These are phyloP conservation scores for Arthrinium phaeospermum DNA, from an alignment of 2,329 filamentous ascomycete species.

Conservation along the genomic window DNA sequence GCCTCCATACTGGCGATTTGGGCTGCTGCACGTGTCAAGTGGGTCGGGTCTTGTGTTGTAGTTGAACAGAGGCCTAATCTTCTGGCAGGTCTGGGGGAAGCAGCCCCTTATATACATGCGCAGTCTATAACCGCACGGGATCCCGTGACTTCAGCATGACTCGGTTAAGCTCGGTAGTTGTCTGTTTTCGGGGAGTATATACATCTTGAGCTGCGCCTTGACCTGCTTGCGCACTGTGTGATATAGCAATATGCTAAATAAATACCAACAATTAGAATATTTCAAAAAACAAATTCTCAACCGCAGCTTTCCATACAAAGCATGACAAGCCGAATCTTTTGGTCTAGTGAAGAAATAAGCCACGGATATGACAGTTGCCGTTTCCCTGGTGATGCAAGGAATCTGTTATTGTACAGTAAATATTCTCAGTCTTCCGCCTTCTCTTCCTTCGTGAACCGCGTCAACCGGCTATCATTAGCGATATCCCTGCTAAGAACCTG, in stretches of 20 bases:
- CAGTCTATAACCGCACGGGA: not conserved
- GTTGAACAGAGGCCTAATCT: too few relatives aligned
- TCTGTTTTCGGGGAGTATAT: too few relatives aligned
- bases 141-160: not conserved
- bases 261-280: not conserved
- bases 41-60: not conserved
- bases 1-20: not conserved
- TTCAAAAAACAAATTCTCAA: too few relatives aligned
- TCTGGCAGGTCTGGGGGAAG: not conserved
- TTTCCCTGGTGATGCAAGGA: too few relatives aligned
- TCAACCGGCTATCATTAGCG: not conserved
- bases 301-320: too few relatives aligned
- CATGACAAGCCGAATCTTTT: too few relatives aligned
- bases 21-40: not conserved
- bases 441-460: slow-evolving; percentile 10
- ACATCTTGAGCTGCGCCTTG: rapidly evolving
- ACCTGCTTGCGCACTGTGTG: not conserved
- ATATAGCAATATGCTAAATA: too few relatives aligned
- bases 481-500: slow-evolving; percentile 13
- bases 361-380: too few relatives aligned
- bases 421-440: not conserved
- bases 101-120: not conserved
- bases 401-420: too few relatives aligned
- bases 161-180: not conserved
- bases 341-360: too few relatives aligned